phyloP scores from a whole-genome alignment of 441 rosid genomes.

The Corymbia citriodora region DNA sequence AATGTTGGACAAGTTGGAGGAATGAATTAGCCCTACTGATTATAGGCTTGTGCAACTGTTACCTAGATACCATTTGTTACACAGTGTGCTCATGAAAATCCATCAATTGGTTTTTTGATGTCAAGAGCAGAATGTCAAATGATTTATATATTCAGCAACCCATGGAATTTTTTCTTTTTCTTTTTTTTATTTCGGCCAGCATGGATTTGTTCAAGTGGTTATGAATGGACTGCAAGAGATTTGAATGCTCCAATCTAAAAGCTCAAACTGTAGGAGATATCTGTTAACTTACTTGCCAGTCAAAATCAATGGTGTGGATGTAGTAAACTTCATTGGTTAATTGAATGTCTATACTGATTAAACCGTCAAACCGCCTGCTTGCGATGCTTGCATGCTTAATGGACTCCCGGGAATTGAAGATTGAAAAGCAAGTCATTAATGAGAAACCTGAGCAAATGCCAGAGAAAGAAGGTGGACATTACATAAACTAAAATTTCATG shows the following conservation, averaged over 20 bases:
- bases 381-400: constrained; percentile 31
- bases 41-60: no score
- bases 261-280: neutral
- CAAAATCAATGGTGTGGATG: constrained; percentile 48
- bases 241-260: neutral
- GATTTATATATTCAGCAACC: neutral
- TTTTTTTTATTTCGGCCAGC: neutral
- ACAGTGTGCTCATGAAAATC: no score
- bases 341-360: constrained; percentile 38
- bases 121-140: no score
- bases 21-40: no score
- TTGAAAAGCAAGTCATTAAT: neutral
- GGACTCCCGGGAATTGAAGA: constrained; percentile 28
- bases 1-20: no score
- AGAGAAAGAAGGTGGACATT: neutral
- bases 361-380: constrained; percentile 72
- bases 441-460: neutral
- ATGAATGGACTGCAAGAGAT: neutral
- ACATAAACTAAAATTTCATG: neutral
- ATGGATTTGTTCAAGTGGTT: neutral
- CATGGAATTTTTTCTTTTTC: neutral
- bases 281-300: constrained; percentile 57
- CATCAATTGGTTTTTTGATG: no score
- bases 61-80: no score
- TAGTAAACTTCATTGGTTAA: constrained; percentile 68